These are phyloP conservation scores for Alloteropsis angusta DNA, from an alignment of 202 grass and related monocot genomes.

Conservation along the genomic window DNA sequence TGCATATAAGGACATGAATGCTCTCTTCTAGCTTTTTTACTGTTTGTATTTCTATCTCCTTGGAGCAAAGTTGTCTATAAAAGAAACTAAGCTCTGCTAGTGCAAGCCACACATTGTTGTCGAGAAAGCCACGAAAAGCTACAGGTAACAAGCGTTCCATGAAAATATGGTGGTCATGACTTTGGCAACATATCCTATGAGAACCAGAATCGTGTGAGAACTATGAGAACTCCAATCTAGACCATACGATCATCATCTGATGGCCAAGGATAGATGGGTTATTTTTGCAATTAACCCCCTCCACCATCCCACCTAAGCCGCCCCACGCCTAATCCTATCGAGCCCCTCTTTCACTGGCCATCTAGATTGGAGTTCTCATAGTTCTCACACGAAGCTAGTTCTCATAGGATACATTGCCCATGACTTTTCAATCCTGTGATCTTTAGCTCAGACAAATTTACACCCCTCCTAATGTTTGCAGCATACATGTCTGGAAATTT, in stretches of 20 bases:
- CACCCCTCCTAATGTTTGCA: neutral
- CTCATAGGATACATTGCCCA: no score
- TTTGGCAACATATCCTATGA: no score
- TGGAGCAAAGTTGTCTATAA: neutral
- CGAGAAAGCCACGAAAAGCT: neutral
- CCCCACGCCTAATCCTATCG: no score
- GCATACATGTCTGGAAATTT: neutral
- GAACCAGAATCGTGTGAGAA: no score
- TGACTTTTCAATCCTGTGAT: neutral
- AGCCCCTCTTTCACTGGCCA: no score
- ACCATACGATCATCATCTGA: no score
- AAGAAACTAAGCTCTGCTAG: neutral
- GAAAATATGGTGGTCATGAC: neutral
- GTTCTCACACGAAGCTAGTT: no score
- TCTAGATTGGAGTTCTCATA: no score
- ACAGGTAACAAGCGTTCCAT: neutral
- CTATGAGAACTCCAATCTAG: no score
- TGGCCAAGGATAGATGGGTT: no score
- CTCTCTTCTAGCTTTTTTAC: neutral
- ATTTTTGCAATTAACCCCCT: no score
- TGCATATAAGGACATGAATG: neutral
- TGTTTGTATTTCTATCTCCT: neutral
- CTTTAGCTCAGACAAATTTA: neutral
- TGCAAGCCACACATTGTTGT: neutral
- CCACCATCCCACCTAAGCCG: no score